Base-by-base conservation (phyloP, 768 basidiomycete species). In the Mycena olivaceomarginata region DNA sequence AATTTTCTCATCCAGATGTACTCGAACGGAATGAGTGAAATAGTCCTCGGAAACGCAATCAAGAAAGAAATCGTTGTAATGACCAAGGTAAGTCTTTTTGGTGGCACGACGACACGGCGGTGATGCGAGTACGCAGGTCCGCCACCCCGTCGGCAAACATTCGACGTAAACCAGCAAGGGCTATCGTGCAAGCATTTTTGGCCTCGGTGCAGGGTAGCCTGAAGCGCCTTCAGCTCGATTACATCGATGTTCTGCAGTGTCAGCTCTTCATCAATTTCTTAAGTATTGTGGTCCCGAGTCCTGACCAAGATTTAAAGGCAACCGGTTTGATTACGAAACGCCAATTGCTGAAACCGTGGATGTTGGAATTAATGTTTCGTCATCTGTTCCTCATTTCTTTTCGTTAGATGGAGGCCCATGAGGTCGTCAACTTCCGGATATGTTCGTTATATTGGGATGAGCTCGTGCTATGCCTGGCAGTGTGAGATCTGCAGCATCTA, bases 181-280 rank as follows among this genome's bases (percentile, higher is more conserved):
- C 15, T 68, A 20, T 63, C 46, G 37, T 31, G n/a, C 62, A 62
- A 95, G 92, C 91, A 93, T 80, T 96, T 41, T 95, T 96, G 78
- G 93, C 93, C 41, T 85, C 91, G 0, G 90, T 94, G 48, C 91
- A 92, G 80, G 84, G 86, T n/a, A 92, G 91, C 62, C 84, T 96
- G 74, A 96, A 31, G 31, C 31, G 31, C 31, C 31, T 31, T 31
- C 31, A 31, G 31, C 3, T 31, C 31, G 31, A 31, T 66, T 95
- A 95, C 75, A 88, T 96, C 81, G 95, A 96, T 79, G 83, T 96
- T 1, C 84, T 95, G 7, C 94, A 95, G 86, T 94, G 94, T 89
- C 79, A 72, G 87, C 78, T 31, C 5, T 39, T 25, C 6, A 60
- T 37, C 5, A 13, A 7, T 37, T 7, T 25, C 25, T 37, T 2